These are phyloP conservation scores for Nymphaea thermarum DNA, from an alignment of 164 flowering plant genomes.

Conservation along the genomic window DNA sequence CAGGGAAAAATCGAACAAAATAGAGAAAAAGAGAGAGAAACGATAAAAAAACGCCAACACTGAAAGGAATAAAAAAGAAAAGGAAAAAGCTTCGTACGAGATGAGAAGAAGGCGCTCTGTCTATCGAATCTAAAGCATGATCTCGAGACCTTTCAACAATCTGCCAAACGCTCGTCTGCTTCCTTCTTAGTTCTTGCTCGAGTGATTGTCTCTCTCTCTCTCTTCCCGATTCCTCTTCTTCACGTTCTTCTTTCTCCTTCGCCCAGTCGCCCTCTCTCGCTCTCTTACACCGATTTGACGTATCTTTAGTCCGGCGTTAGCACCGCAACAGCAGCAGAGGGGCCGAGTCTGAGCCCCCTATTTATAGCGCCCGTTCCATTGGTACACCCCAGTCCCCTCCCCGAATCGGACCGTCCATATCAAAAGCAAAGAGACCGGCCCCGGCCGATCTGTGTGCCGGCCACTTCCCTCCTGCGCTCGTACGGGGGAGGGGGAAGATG, in stretches of 20 bases:
- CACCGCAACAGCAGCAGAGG: not conserved
- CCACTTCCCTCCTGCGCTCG: too few species aligned
- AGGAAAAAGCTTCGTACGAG: not conserved
- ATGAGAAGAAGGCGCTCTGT: not conserved
- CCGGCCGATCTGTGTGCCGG: not conserved
- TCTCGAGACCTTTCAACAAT: not conserved
- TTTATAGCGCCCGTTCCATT: not conserved
- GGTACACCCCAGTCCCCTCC: not conserved
- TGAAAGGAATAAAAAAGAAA: not conserved
- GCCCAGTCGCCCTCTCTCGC: not conserved
- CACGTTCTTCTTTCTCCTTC: not conserved
- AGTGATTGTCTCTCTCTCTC: not conserved
- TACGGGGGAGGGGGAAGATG: too few species aligned
- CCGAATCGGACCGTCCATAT: not conserved
- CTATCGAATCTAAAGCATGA: not conserved
- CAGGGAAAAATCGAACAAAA: not conserved
- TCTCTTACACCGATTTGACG: not conserved
- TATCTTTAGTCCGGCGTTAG: not conserved
- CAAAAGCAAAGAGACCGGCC: not conserved
- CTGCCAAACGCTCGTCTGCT: not conserved
- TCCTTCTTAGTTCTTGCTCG: not conserved
- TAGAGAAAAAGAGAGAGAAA: too few species aligned
- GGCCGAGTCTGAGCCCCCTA: not conserved
- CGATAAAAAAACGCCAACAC: not conserved
- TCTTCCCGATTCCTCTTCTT: not conserved